These are phyloP conservation scores for Closterium sp. DNA, from an alignment of 139 green algal species.

Conservation along the genomic window DNA sequence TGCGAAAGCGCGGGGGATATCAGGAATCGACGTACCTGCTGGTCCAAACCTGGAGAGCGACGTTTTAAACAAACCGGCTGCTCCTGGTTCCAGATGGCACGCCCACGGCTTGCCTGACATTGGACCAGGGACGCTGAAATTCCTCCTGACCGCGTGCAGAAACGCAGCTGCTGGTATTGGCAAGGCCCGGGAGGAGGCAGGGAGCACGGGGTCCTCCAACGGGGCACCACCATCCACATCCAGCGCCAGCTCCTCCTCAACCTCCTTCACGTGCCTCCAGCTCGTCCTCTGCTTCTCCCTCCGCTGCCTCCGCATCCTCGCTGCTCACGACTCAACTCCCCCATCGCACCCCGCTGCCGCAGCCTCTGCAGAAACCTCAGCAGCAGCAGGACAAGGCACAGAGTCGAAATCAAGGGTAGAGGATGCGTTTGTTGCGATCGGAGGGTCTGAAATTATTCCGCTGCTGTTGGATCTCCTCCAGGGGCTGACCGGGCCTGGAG, in stretches of 20 bases:
- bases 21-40: background rate
- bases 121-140: background rate
- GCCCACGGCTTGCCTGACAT: background rate
- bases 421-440: background rate
- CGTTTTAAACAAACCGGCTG: background rate
- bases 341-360: no score
- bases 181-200: background rate
- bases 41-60: background rate
- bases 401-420: background rate
- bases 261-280: background rate
- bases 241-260: background rate
- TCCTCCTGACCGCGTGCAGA: background rate
- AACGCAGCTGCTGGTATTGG: background rate
- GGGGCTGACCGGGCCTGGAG: conserved; percentile 28
- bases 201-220: background rate
- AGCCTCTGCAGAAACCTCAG: background rate
- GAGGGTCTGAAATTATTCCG: background rate
- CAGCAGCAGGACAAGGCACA: background rate
- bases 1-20: background rate
- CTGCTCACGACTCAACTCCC: background rate
- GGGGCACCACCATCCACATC: no score
- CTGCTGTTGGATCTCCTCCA: background rate
- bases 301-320: background rate
- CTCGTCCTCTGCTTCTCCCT: background rate
- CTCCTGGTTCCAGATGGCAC: background rate